These are phyloP conservation scores for Leptodontidium sp. DNA, from an alignment of 2,329 filamentous ascomycete genomes.

Conservation along the genomic window DNA sequence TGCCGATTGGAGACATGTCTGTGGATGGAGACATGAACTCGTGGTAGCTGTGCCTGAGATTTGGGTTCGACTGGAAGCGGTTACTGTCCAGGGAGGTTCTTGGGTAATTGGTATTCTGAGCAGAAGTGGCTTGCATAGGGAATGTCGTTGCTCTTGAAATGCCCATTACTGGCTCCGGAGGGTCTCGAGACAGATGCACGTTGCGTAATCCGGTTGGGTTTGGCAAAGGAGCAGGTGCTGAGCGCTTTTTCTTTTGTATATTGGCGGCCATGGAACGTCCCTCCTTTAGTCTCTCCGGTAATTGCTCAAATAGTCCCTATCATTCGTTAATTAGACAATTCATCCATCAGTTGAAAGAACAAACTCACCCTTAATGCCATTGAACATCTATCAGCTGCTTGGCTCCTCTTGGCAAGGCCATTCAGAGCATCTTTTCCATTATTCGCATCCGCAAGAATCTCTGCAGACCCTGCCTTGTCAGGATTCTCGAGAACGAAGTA, in stretches of 20 bases:
- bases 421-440: conserved; percentile 85
- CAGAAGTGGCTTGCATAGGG: conserved; percentile 42
- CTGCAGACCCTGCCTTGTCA: conserved; percentile 75
- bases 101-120: conserved; percentile 36
- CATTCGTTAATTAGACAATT: conserved; percentile 36
- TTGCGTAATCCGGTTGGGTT: conserved; percentile 46
- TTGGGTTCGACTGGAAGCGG: conserved; percentile 42
- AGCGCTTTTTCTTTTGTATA: conserved; percentile 61
- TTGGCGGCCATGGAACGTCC: conserved; percentile 49
- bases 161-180: conserved; percentile 12
- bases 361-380: conserved; percentile 74
- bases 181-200: conserved; percentile 2
- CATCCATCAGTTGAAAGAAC: background rate
- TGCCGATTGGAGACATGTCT: conserved; percentile 41
- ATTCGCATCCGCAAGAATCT: conserved; percentile 84
- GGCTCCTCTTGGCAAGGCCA: conserved; percentile 80
- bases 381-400: conserved; percentile 89
- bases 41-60: conserved; percentile 42
- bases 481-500: conserved; percentile 85
- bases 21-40: conserved; percentile 39
- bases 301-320: conserved; percentile 82
- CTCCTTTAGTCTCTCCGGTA: conserved; percentile 76
- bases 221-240: conserved; percentile 60
- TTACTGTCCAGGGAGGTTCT: conserved; percentile 43
- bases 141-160: conserved; percentile 41